Base-by-base conservation (phyloP, 1,284 basidiomycete genomes). In the Porodaedalea pini region DNA sequence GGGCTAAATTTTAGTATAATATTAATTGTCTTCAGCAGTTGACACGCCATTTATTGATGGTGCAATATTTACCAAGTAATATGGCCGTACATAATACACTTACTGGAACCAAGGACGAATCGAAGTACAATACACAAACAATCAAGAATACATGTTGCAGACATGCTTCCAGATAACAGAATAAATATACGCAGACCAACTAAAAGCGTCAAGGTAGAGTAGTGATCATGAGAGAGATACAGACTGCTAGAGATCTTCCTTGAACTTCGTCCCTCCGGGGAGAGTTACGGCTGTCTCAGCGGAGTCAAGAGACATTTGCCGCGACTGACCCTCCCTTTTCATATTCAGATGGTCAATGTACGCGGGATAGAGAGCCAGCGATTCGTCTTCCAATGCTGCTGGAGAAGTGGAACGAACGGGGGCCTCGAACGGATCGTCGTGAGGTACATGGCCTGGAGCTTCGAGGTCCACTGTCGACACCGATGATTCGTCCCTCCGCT, bases 181-280 rank as follows among this genome's bases (percentile, higher is more conserved):
- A 27, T 27, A 27, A 29, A 27, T 47, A 47, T 23, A 47, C 11
- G 4, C 13, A 27, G 25, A 47, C 11, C 8, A 31, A 3, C 21
- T 3, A 47, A 47, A 15, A 11, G 25, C 5, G 27, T 4, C 40
- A 15, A 41, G 45, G 27, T n/a, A 21, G 29, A 36, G n/a, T 1
- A 44, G 34, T 37, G 8, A 36, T 4, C 11, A 25, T 31, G 44
- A 10, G 6, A 19, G 25, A 4, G 44, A 47, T 27, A 27, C 6
- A 47, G 44, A 15, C 7, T n/a, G 21, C 21, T 21, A 50, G 4
- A 39, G 17, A 4, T 43, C 50, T 32, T 60, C 59, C 39, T 54
- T 60, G 39, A 60, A 60, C 34, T 49, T 56, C 32, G 59, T 60
- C 27, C 59, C 59, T n/a, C 55, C 50, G 5, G 59, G 55, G 15